Evolutionary conservation across 371 early-diverging fungal species (phyloP).

Genomic region (Rhizoclosmatium hyalinum): DNA sequence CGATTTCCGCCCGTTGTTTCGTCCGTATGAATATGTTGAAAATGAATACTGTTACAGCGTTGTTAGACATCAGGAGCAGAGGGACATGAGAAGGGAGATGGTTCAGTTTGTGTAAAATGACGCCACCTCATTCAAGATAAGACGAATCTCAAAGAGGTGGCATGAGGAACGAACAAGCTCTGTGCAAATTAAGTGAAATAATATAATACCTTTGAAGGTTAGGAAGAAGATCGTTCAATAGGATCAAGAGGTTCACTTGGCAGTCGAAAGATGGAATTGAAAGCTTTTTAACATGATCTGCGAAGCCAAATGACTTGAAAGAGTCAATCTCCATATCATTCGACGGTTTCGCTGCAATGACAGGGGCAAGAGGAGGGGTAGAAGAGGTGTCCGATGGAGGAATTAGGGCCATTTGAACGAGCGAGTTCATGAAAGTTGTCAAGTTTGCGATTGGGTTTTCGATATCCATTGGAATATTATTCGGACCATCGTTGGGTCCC

Average conservation of each 20-base stretch:
- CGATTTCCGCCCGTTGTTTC: slow-evolving; percentile 26
- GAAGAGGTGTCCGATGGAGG: not conserved
- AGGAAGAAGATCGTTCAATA: slow-evolving; percentile 33
- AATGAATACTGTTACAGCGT: slow-evolving; percentile 31
- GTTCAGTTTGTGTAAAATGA: not conserved
- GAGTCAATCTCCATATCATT: not conserved
- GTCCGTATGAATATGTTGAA: slow-evolving; percentile 34
- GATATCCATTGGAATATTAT: slow-evolving; percentile 4
- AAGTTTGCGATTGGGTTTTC: slow-evolving; percentile 3
- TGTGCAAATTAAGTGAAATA: not conserved
- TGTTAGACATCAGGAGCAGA: too few relatives aligned
- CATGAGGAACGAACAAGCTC: not conserved
- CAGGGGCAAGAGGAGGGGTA: not conserved
- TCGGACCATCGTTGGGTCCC: not conserved
- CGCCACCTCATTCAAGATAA: not conserved
- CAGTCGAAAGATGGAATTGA: slow-evolving; percentile 31
- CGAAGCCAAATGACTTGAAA: slow-evolving; percentile 5
- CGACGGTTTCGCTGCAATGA: not conserved
- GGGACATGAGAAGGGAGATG: not conserved
- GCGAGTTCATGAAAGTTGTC: not conserved
- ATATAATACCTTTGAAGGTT: slow-evolving; percentile 38
- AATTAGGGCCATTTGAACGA: not conserved
- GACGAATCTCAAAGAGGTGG: not conserved
- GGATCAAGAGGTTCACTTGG: slow-evolving; percentile 7
- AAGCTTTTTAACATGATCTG: slow-evolving; percentile 15